Conservation (phyloP, 2,329 filamentous ascomycete species). For the Byssothecium circinans region DNA sequence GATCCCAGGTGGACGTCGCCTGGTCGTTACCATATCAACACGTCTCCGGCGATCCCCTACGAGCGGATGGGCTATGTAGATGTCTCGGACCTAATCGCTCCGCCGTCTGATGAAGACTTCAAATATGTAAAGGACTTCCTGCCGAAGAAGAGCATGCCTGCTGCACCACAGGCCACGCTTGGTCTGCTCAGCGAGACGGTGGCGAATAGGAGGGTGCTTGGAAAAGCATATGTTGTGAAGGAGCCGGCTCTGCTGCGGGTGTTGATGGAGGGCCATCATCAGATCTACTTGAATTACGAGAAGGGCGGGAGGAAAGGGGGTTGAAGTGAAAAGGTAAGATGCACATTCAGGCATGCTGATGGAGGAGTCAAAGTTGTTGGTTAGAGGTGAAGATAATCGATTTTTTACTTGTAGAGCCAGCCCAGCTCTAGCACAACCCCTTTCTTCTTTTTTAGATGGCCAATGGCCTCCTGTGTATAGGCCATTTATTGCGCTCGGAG, state of each 20-base stretch:
- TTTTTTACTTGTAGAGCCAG: too few relatives aligned
- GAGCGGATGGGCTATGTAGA: constrained; percentile 14
- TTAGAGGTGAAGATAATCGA: too few relatives aligned
- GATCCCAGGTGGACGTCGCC: constrained; percentile 6
- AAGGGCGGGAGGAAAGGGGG: background rate
- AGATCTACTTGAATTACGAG: constrained; percentile 7
- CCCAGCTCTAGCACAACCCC: too few relatives aligned
- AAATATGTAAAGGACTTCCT: constrained; percentile 12
- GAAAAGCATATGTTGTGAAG: constrained; percentile 21
- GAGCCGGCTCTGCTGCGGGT: constrained; percentile 25
- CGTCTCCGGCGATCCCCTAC: background rate
- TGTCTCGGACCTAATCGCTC: constrained; percentile 9
- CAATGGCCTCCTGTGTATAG: too few relatives aligned
- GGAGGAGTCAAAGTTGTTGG: background rate
- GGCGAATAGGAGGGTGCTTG: constrained; percentile 16
- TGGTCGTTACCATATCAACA: background rate
- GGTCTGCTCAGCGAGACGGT: constrained; percentile 10
- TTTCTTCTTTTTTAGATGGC: too few relatives aligned
- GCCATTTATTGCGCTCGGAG: too few relatives aligned
- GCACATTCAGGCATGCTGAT: background rate
- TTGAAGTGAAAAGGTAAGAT: background rate
- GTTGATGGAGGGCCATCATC: constrained; percentile 21
- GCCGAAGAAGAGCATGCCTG: constrained; percentile 7
- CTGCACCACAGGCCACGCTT: background rate
- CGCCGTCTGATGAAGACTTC: constrained; percentile 7